Base-by-base conservation (phyloP, 1,284 basidiomycete species). In the Ceratobasidium sp. region DNA sequence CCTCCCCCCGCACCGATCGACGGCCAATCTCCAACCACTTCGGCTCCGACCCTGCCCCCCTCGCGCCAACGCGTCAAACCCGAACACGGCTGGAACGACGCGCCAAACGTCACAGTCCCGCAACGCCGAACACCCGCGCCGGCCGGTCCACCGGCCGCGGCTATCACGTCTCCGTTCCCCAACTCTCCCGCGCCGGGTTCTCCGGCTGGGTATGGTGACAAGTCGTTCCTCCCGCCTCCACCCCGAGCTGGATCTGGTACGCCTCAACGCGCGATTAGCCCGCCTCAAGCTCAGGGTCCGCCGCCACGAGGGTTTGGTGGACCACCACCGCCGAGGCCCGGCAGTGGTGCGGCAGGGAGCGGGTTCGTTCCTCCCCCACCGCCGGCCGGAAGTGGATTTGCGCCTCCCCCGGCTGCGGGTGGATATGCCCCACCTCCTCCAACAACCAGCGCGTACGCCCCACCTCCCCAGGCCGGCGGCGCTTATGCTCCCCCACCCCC, bases 71-170 rank as follows among this genome's bases (percentile, higher is more conserved):
- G 82, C 48, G 91, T 92, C 74, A 89, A 90, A 52, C 87, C 89
- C 10, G 89, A 90, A 52, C 87, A 89, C 10, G 94, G 93, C 0
- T 98, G 96, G 96, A 98, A 98, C 78, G 96, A 98, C 78, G 88
- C 92, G 0, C 94, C 94, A 1, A 81, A 83, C 3, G 76, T 87
- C 8, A 77, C 85, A 16, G 75, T 82, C 6, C 79, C 83, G 16
- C 82, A 85, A 61, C 88, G 89, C 64, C 78, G 81, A 18, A 85
- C 85, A 1, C 85, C 89, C 1, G 84, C 84, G 45, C 82, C 86
- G 1, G 78, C 84, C 8, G 83, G 80, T 65, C 76, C 76, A 9
- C 92, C 92, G 77, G 88, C 87, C 0, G 83, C 84, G 2, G 87
- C 93, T 0, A 97, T 98, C 80, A 90, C 90, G 16, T 88, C 93